Percentiles rank a stretch among this genome's conserved stretches.
These are phyloP conservation scores for Globisporangium canariense DNA, from an alignment of 352 stramenopile genomes.

Conservation along the genomic window DNA sequence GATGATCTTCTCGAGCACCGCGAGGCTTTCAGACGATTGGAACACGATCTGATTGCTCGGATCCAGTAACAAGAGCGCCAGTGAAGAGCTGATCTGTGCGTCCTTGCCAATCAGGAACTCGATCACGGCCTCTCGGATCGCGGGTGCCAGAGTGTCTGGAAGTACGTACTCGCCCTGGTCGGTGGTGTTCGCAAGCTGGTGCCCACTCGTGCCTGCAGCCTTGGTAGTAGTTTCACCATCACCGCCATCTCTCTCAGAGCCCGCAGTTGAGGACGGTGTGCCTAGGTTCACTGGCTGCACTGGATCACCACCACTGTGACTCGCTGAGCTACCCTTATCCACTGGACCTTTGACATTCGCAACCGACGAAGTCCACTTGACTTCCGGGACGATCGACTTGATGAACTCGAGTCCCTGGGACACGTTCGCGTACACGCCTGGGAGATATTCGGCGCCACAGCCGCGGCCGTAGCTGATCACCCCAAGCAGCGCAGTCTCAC, in stretches of 20 bases:
- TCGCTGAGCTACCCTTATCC: background rate
- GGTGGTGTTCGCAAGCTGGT: background rate
- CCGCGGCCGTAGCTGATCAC: constrained; percentile 20
- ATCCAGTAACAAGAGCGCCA: background rate
- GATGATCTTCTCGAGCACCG: constrained; percentile 1
- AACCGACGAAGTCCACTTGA: background rate
- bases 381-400: background rate
- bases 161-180: constrained; percentile 2
- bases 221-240: background rate
- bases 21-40: constrained; percentile 4
- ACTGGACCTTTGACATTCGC: background rate
- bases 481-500: constrained; percentile 13
- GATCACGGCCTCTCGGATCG: background rate
- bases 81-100: background rate
- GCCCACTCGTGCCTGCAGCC: background rate
- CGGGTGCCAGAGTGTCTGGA: background rate
- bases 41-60: constrained; percentile 3
- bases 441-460: constrained; percentile 11
- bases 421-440: constrained; percentile 20
- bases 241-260: background rate
- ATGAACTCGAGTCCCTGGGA: constrained; percentile 25
- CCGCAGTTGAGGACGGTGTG: background rate
- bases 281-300: background rate
- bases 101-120: constrained; percentile 5
- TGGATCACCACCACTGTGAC: background rate